Conservation (phyloP, 371 early-diverging fungal species). For the Choanephora cucurbitarum region DNA sequence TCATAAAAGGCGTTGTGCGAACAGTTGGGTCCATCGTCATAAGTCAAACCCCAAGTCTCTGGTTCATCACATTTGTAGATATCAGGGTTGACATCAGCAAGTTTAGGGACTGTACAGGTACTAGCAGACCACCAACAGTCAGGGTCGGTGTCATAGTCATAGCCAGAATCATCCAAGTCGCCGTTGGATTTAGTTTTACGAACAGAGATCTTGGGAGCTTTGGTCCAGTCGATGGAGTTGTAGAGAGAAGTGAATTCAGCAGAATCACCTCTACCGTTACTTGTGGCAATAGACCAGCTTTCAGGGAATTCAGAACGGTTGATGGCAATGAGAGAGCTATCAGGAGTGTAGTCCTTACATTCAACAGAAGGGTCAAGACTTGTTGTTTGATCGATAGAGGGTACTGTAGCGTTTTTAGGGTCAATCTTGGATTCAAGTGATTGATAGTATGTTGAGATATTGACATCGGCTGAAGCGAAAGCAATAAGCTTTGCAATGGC, state of each 20-base stretch:
- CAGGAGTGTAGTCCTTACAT: conserved; percentile 12
- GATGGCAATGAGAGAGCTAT: neutral
- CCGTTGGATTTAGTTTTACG: conserved; percentile 11
- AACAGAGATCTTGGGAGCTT: conserved; percentile 31
- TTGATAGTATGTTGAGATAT: conserved; percentile 13
- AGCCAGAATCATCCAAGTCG: conserved; percentile 11
- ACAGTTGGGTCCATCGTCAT: conserved; percentile 51
- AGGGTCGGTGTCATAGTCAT: conserved; percentile 36
- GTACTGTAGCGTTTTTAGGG: conserved; percentile 7
- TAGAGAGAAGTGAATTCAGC: conserved; percentile 16
- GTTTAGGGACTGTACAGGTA: conserved; percentile 36
- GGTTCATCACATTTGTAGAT: conserved; percentile 38
- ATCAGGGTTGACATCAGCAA: conserved; percentile 31
- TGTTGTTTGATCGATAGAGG: conserved; percentile 15
- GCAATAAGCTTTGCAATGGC: neutral
- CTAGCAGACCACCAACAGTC: conserved; percentile 48
- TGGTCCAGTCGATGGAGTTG: conserved; percentile 38
- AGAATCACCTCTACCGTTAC: conserved; percentile 14
- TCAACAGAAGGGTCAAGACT: conserved; percentile 11
- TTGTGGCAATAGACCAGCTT: conserved; percentile 18
- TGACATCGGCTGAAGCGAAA: conserved; percentile 8
- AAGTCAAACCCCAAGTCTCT: conserved; percentile 43
- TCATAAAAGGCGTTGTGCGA: conserved; percentile 50
- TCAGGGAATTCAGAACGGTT: conserved; percentile 17
- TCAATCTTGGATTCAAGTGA: conserved; percentile 11